Evolutionary conservation across 148 eudicot genomes (phyloP), one percentile per base, ranked within the genome.

Genomic region (Chenopodium album): DNA sequence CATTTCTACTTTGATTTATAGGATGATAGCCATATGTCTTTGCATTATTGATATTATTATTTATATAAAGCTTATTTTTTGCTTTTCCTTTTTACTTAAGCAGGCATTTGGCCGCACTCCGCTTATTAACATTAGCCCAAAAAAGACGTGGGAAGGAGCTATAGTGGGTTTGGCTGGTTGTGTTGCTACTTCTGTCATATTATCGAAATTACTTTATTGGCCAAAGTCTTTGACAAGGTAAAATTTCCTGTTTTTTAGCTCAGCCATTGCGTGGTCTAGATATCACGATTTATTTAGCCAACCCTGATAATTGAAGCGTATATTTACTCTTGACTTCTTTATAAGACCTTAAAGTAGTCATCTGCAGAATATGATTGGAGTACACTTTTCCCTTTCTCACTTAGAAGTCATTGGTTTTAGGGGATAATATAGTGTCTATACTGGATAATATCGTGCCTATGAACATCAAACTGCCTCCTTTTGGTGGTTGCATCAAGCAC

Each of bases 61-160:
- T 78, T 4, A 62, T 54, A 50, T 56, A 52, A 75, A 69, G 9
- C 52, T 76, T 54, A 19, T 19, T 20, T 5, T 37, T 19, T 52
- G 28, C 56, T 47, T 62, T 72, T 37, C n/a, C 41, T 50, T 62
- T 19, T 80, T 47, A 68, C 71, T 52, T 48, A 4, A 16, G 63
- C 86, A 96, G 99, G 91, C 92, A 44, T 92, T 96, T 91, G 99
- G 98, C 50, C 88, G 95, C 82, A 96, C 98, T 62, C 99, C 98
- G 16, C 94, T 96, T 44, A 96, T 81, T 50, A 83, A 74, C 84
- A 82, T 96, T 76, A 96, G 99, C 83, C 99, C 99, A 12, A 96
- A 94, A 82, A 96, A 96, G 87, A 96, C 99, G 63, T 96, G 98
- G 99, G 98, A 96, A 79, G 99, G 99, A 86, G 97, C 95, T 82